Evolutionary conservation across 169 alveolate species (phyloP).

Genomic region (Theileria annulata): DNA sequence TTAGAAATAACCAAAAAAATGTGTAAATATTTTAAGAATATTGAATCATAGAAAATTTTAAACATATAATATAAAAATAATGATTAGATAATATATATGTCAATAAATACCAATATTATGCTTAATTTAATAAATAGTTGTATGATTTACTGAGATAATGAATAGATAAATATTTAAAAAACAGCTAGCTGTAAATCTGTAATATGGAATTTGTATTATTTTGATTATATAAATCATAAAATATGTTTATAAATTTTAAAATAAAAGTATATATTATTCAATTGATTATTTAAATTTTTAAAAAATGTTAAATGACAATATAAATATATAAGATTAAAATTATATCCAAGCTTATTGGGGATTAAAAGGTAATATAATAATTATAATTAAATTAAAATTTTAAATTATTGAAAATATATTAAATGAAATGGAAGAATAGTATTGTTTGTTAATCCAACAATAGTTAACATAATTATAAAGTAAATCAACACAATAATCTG

Average conservation of each 20-base stretch:
- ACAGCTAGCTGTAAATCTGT: not conserved
- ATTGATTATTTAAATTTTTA: too few relatives aligned
- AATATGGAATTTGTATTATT: not conserved
- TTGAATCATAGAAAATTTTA: not conserved
- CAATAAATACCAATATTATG: not conserved
- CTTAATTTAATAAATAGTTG: too few relatives aligned
- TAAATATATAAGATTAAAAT: too few relatives aligned
- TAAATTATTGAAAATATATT: too few relatives aligned
- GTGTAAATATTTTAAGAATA: not conserved
- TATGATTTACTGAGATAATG: not conserved
- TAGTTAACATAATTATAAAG: not conserved
- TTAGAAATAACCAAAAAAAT: not conserved
- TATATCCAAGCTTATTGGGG: not conserved
- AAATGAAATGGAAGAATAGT: not conserved
- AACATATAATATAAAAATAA: not conserved
- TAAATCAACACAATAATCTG: not conserved
- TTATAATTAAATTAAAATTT: too few relatives aligned
- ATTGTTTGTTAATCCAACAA: not conserved
- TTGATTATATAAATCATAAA: not conserved
- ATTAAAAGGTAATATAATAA: too few relatives aligned
- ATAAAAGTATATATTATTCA: too few relatives aligned
- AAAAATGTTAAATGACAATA: not conserved
- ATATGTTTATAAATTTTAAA: too few relatives aligned
- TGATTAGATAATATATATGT: not conserved
- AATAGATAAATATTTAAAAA: too few relatives aligned